Evolutionary conservation across 1,139 yeast species (phyloP).

Genomic region (Geotrichum europaeum): DNA sequence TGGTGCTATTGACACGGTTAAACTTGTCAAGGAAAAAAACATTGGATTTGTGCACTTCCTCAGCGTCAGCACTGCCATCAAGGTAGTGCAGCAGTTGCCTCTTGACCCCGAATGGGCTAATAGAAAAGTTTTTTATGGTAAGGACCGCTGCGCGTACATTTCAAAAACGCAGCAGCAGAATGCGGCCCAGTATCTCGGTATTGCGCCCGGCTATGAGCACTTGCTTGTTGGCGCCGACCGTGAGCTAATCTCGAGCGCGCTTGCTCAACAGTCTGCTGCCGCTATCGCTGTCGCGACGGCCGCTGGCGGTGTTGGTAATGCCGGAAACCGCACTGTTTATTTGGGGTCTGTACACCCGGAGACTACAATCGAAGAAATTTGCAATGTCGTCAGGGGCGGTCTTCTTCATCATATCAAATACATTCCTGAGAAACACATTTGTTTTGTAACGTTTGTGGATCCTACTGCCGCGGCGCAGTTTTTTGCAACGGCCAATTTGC

Average conservation of each 20-base stretch:
- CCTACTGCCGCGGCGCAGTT: conserved; percentile 92
- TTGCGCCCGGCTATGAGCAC: conserved; percentile 86
- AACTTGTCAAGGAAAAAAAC: conserved; percentile 64
- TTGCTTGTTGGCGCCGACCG: conserved; percentile 75
- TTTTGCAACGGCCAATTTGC: conserved; percentile 78
- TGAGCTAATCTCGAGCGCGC: conserved; percentile 44
- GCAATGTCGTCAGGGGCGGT: conserved; percentile 93
- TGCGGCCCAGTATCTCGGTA: conserved; percentile 90
- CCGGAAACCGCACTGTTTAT: conserved; percentile 89
- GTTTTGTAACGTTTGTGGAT: conserved; percentile 87
- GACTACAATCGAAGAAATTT: conserved; percentile 82
- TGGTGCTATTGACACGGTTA: conserved; percentile 79
- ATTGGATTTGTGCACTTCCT: conserved; percentile 78
- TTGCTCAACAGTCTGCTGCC: conserved; percentile 68
- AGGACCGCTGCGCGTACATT: conserved; percentile 76
- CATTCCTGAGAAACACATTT: conserved; percentile 75
- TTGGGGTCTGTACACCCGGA: conserved; percentile 83
- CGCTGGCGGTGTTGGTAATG: conserved; percentile 70
- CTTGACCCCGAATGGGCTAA: conserved; percentile 49
- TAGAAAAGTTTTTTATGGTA: conserved; percentile 75
- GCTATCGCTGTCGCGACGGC: conserved; percentile 68
- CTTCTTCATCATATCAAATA: conserved; percentile 56
- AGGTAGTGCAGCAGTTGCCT: conserved; percentile 63
- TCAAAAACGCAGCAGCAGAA: conserved; percentile 95
- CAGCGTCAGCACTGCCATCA: conserved; percentile 75